Evolutionary conservation across 2,329 filamentous ascomycete species (phyloP), one percentile per base, ranked within the genome.

Genomic region (Domatiomyces catenatus): DNA sequence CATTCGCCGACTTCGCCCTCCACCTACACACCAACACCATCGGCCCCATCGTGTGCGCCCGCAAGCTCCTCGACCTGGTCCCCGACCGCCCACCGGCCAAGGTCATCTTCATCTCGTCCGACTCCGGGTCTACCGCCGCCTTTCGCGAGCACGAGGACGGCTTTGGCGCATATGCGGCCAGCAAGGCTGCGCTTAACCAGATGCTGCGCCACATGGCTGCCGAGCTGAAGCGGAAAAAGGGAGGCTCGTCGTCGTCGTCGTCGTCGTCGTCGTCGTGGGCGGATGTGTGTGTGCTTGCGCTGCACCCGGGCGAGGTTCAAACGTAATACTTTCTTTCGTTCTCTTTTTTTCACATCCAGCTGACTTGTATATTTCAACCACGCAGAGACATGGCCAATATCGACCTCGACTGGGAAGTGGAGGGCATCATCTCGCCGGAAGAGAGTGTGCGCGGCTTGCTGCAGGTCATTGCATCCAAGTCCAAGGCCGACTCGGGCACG

Each of bases 1-100:
- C 74, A 5, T 77, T 75, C 59, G 64, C 70, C 28, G 67, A 72
- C 44, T 77, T 79, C 53, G 67, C 72, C 8, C 69, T 74, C 53
- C 75, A 79, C 56, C 66, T 79, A 3, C 69, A 75, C 49, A 77
- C 75, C 42, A 79, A 79, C 60, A 75, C 74, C 15, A 74, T 80
- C 50, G 75, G 76, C 0, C 76, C 76, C n/a, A 74, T 79, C 52
- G 71, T 78, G 52, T 69, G 69, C 39, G 75, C 75, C 1, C 73
- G 76, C 52, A 69, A 70, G 49, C 64, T 79, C 2, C 66, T 79
- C 0, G 63, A 71, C 48, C 67, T 72, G 10, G 64, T 64, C 46
- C 67, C 68, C 7, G 64, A 63, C 32, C 70, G 73, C 15, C 66
- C 67, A 3, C 70, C 75, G 51, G 67, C 68, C n/a, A 73, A 69